A percentile compares a stretch with the other conserved stretches of the same genome.
Evolutionary conservation across 192 early-diverging fungal species (phyloP).

Genomic region (Coemansia sp.): DNA sequence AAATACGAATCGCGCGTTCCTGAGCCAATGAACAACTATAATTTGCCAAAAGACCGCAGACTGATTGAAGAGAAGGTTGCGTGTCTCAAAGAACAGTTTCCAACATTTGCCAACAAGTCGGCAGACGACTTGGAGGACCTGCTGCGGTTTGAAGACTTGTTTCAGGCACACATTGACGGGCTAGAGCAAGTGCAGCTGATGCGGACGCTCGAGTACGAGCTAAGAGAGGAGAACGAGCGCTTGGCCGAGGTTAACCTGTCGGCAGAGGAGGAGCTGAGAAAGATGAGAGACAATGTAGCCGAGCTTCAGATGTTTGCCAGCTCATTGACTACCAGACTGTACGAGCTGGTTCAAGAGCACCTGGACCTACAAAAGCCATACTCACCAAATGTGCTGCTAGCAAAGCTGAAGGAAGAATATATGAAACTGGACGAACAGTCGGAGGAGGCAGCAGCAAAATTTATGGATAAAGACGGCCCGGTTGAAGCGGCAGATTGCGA

Average conservation of each 20-base stretch:
- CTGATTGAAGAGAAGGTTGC: slow-evolving; percentile 31
- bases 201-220: slow-evolving; percentile 53
- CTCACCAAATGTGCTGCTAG: slow-evolving; percentile 36
- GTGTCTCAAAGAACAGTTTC: slow-evolving; percentile 43
- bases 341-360: slow-evolving; percentile 54
- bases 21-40: slow-evolving; percentile 55
- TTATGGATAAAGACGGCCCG: slow-evolving; percentile 14
- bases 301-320: slow-evolving; percentile 54
- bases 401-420: slow-evolving; percentile 20
- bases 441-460: slow-evolving; percentile 15
- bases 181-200: slow-evolving; percentile 57
- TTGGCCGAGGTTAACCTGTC: slow-evolving; percentile 49
- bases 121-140: slow-evolving; percentile 55
- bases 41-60: slow-evolving; percentile 23
- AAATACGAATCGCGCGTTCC: slow-evolving; percentile 41
- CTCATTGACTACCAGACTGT: slow-evolving; percentile 49
- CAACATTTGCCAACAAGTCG: slow-evolving; percentile 57
- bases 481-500: slow-evolving; percentile 34
- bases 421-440: slow-evolving; percentile 27
- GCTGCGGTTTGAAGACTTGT: slow-evolving; percentile 53
- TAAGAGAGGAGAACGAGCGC: slow-evolving; percentile 50
- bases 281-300: slow-evolving; percentile 49
- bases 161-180: slow-evolving; percentile 55
- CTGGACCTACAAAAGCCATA: slow-evolving; percentile 52
- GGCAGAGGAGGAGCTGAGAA: slow-evolving; percentile 44